Conservation (phyloP, 495 filamentous ascomycete species). For the Penicillium lagena region DNA sequence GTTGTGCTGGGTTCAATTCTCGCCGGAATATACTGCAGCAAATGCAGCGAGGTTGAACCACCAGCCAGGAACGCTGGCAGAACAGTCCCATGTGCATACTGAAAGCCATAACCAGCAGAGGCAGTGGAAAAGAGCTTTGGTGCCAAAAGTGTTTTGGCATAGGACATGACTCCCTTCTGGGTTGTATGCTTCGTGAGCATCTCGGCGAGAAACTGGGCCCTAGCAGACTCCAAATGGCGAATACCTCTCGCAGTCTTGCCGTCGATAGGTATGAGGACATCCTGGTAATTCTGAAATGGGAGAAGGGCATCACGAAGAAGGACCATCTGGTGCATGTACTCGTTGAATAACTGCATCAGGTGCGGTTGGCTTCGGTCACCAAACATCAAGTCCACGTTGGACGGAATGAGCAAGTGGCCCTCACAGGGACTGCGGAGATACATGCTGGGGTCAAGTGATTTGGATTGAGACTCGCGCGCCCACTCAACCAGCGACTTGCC, state of each 20-base stretch:
- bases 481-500: slow-evolving; percentile 18
- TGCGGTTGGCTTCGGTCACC: slow-evolving; percentile 16
- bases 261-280: slow-evolving; percentile 17
- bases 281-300: slow-evolving; percentile 26
- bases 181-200: slow-evolving; percentile 15
- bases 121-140: slow-evolving; percentile 3
- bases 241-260: slow-evolving; percentile 11
- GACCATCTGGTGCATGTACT: slow-evolving; percentile 31
- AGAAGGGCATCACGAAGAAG: slow-evolving; percentile 26
- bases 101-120: slow-evolving; percentile 22
- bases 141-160: slow-evolving; percentile 18
- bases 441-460: slow-evolving; percentile 8
- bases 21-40: slow-evolving; percentile 22
- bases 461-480: slow-evolving; percentile 10
- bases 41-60: slow-evolving; percentile 8
- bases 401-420: slow-evolving; percentile 19
- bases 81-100: slow-evolving; percentile 22
- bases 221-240: slow-evolving; percentile 11
- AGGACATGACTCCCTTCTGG: slow-evolving; percentile 9
- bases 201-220: slow-evolving; percentile 16
- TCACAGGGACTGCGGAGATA: slow-evolving; percentile 27
- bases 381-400: slow-evolving; percentile 20
- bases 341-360: slow-evolving; percentile 29
- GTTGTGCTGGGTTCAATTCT: slow-evolving; percentile 2
- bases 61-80: slow-evolving; percentile 19